These are phyloP conservation scores for Clitoria ternatea DNA, from an alignment of 306 rosid species.

Conservation along the genomic window DNA sequence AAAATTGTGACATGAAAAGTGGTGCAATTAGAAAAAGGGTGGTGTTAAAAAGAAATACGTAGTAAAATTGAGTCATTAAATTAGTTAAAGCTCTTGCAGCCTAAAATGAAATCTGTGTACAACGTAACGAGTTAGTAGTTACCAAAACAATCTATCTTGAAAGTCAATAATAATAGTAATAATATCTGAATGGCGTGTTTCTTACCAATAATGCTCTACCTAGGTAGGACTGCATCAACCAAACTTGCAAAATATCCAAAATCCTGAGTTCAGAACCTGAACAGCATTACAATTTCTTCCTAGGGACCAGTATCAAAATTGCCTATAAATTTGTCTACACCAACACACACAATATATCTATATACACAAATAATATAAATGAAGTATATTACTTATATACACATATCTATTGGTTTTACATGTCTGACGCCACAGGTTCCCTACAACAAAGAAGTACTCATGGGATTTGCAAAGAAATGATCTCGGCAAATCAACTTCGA, in stretches of 20 bases:
- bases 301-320: background rate
- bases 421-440: background rate
- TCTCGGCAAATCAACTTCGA: constrained; percentile 44
- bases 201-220: background rate
- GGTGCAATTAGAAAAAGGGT: too few species aligned
- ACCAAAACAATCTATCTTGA: too few species aligned
- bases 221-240: background rate
- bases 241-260: background rate
- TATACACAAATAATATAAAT: background rate
- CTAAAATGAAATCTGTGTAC: too few species aligned
- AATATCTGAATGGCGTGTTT: background rate
- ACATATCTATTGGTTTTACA: too few species aligned
- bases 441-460: constrained; percentile 67
- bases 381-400: too few species aligned
- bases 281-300: background rate
- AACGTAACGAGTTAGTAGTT: too few species aligned
- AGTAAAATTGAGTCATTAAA: too few species aligned
- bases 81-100: too few species aligned
- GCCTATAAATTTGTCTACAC: background rate
- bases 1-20: too few species aligned
- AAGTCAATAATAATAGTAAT: too few species aligned
- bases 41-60: too few species aligned
- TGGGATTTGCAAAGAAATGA: constrained; percentile 81
- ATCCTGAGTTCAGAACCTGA: background rate
- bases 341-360: background rate